Conservation (phyloP, 1,139 yeast genomes). For the Yamadazyma siamensis region DNA sequence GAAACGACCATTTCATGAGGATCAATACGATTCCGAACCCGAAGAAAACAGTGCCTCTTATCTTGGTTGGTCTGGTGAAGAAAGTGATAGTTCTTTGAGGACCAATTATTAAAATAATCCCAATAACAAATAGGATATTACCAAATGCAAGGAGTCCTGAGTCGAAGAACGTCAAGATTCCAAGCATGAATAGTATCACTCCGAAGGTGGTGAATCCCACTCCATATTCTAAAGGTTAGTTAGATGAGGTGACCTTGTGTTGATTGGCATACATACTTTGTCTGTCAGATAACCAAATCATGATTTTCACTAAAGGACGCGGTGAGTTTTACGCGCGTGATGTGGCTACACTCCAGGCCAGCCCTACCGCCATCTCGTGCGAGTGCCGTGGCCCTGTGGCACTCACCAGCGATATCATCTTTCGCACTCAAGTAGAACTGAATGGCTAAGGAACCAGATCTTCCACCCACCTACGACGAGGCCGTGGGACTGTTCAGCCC, state of each 20-base stretch:
- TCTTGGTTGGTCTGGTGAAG: slow-evolving; percentile 82
- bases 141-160: slow-evolving; percentile 88
- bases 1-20: slow-evolving; percentile 69
- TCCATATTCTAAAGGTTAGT: slow-evolving; percentile 68
- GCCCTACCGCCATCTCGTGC: too few relatives aligned
- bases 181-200: slow-evolving; percentile 72
- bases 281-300: slow-evolving; percentile 78
- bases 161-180: slow-evolving; percentile 84
- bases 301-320: slow-evolving; percentile 12
- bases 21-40: slow-evolving; percentile 72
- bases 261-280: slow-evolving; percentile 54
- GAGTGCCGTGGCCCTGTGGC: too few relatives aligned
- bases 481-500: too few relatives aligned
- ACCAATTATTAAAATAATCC: slow-evolving; percentile 83
- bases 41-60: slow-evolving; percentile 83
- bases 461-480: slow-evolving; percentile 17
- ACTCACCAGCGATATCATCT: too few relatives aligned
- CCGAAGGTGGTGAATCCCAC: slow-evolving; percentile 93
- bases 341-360: too few relatives aligned
- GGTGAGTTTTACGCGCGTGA: too few relatives aligned
- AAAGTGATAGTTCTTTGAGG: slow-evolving; percentile 78
- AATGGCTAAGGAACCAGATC: too few relatives aligned
- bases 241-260: not conserved
- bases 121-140: slow-evolving; percentile 76
- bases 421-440: too few relatives aligned